These are phyloP conservation scores for Xylaria flabelliformis DNA, from an alignment of 495 filamentous ascomycete genomes.

Conservation along the genomic window DNA sequence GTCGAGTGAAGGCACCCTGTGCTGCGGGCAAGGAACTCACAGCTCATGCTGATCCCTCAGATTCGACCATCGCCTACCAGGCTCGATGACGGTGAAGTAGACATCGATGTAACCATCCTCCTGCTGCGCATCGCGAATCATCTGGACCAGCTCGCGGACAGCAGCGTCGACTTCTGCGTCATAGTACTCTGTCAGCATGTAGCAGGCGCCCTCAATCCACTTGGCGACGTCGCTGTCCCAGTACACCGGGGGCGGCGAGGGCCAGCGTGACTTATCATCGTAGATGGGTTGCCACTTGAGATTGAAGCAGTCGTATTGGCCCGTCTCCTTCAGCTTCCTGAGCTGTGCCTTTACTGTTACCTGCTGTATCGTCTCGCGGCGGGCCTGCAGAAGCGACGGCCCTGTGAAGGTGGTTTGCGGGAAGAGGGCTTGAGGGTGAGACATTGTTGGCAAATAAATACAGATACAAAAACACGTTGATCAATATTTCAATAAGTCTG, in stretches of 20 bases:
- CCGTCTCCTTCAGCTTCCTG: slow-evolving; percentile 58
- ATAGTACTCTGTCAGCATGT: slow-evolving; percentile 53
- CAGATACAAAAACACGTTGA: neutral
- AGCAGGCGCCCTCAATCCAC: slow-evolving; percentile 67
- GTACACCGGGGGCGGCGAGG: slow-evolving; percentile 60
- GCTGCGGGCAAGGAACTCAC: slow-evolving; percentile 43
- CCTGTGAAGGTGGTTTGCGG: slow-evolving; percentile 40
- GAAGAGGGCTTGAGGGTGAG: slow-evolving; percentile 43
- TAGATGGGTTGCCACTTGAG: slow-evolving; percentile 59
- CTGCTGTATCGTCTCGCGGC: slow-evolving; percentile 49
- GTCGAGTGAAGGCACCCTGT: neutral
- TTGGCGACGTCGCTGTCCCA: slow-evolving; percentile 69
- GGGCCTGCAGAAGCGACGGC: slow-evolving; percentile 44
- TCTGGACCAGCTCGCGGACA: slow-evolving; percentile 60
- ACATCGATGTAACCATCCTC: slow-evolving; percentile 66
- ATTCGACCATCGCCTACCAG: slow-evolving; percentile 60
- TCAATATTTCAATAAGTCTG: neutral
- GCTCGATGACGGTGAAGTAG: slow-evolving; percentile 63
- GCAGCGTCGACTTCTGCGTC: slow-evolving; percentile 56
- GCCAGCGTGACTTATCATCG: slow-evolving; percentile 55
- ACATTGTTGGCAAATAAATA: slow-evolving; percentile 31
- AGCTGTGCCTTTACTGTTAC: slow-evolving; percentile 56
- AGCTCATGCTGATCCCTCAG: slow-evolving; percentile 66
- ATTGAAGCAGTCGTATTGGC: slow-evolving; percentile 62
- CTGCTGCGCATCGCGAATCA: slow-evolving; percentile 62